Evolutionary conservation across 306 rosid genomes (phyloP).

Genomic region (Cicer judaicum): DNA sequence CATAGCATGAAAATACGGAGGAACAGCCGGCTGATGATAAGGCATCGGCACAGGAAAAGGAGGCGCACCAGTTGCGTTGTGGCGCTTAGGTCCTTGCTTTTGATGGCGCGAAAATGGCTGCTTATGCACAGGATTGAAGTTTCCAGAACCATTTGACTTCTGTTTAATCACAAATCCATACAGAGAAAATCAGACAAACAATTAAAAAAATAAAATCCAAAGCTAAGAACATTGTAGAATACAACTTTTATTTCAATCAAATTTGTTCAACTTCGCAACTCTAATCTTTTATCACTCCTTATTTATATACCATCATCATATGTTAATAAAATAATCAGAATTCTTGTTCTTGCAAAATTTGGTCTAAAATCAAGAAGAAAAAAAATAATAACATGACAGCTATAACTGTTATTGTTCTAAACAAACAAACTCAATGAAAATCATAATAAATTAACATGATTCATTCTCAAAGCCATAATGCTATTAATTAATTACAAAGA

Average conservation of each 20-base stretch:
- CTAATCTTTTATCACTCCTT: not conserved
- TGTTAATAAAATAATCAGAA: conserved; percentile 12
- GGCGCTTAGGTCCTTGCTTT: conserved; percentile 66
- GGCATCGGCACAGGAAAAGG: conserved; percentile 65
- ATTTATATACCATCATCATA: conserved; percentile 9
- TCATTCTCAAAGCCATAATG: conserved; percentile 26
- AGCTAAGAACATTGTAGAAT: conserved; percentile 14
- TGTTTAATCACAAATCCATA: conserved; percentile 57
- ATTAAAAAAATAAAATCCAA: conserved; percentile 16
- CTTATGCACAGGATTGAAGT: conserved; percentile 57
- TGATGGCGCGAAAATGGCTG: conserved; percentile 66
- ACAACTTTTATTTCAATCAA: conserved; percentile 9
- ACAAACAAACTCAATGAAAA: conserved; percentile 24
- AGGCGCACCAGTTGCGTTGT: conserved; percentile 55
- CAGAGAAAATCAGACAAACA: conserved; percentile 11
- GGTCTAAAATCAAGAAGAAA: conserved; percentile 5
- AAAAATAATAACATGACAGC: not conserved
- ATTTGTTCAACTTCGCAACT: not conserved
- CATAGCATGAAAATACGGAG: conserved; percentile 65
- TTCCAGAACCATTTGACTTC: conserved; percentile 68
- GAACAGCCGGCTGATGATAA: conserved; percentile 62
- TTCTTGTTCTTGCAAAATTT: not conserved
- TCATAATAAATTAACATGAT: not conserved
- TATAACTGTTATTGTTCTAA: not conserved
- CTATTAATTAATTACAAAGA: not conserved